phyloP scores from a whole-genome alignment of 108 stramenopile genomes.

The Craspedostauros australis region DNA sequence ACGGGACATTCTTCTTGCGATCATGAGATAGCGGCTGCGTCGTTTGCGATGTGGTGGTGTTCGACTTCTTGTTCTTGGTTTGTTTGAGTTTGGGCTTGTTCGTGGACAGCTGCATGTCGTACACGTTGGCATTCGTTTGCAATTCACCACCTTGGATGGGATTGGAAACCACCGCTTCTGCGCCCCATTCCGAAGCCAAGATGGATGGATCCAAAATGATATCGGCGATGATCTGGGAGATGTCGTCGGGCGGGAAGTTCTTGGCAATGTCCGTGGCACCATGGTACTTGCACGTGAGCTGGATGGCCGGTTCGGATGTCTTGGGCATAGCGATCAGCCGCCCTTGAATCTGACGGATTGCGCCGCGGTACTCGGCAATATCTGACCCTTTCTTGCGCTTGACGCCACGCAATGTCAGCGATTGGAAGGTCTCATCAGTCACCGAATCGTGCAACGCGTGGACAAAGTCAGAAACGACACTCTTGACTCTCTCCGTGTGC shows the following conservation, averaged over 20 bases:
- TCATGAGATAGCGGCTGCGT: constrained; percentile 42
- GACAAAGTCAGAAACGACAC: no score
- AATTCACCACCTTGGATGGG: constrained; percentile 42
- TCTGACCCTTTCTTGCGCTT: constrained; percentile 20
- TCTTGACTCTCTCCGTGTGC: no score
- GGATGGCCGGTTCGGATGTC: constrained; percentile 17
- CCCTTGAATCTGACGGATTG: constrained; percentile 37
- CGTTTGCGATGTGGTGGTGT: constrained; percentile 1
- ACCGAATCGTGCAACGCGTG: constrained; percentile 8
- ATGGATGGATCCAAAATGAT: constrained; percentile 12
- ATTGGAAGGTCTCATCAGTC: constrained; percentile 20
- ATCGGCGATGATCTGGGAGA: constrained; percentile 4
- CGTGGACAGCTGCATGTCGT: constrained; percentile 14
- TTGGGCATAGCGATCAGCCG: constrained; percentile 14
- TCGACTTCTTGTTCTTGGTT: background rate
- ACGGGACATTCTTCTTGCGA: constrained; percentile 51
- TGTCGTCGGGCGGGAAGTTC: constrained; percentile 41
- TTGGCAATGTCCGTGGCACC: constrained; percentile 74
- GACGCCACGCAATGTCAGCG: constrained; percentile 24
- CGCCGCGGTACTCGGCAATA: no score
- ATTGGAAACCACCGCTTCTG: background rate
- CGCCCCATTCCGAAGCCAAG: constrained; percentile 36
- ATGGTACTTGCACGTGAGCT: constrained; percentile 73
- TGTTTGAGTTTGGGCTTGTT: constrained; percentile 16
- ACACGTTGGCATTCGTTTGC: constrained; percentile 29